Conservation (phyloP, 2,329 filamentous ascomycete genomes). For the Metarhizium rileyi region DNA sequence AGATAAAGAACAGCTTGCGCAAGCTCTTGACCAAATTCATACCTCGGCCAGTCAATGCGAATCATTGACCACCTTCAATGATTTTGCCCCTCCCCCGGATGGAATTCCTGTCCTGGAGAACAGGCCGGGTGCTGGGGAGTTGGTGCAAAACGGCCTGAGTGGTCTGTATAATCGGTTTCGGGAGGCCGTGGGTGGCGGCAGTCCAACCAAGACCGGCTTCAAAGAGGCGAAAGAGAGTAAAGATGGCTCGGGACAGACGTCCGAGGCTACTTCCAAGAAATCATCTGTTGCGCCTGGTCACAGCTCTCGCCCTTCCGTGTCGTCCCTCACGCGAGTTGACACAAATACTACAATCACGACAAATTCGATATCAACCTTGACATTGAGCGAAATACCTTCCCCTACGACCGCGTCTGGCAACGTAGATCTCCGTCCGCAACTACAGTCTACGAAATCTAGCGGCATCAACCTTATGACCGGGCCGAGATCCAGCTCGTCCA, state of each 20-base stretch:
- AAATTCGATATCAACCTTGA: constrained; percentile 19
- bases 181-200: constrained; percentile 67
- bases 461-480: constrained; percentile 37
- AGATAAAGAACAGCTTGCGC: constrained; percentile 66
- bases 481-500: constrained; percentile 31
- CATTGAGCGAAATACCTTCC: constrained; percentile 28
- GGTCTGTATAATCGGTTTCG: constrained; percentile 80
- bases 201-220: constrained; percentile 27
- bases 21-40: constrained; percentile 80
- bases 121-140: constrained; percentile 60
- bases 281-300: constrained; percentile 30
- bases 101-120: constrained; percentile 50
- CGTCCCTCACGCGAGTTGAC: constrained; percentile 32
- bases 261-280: constrained; percentile 30
- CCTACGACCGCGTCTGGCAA: constrained; percentile 21
- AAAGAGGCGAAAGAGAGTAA: constrained; percentile 22
- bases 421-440: constrained; percentile 31
- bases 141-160: constrained; percentile 77
- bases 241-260: constrained; percentile 22
- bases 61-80: constrained; percentile 85
- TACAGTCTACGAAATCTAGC: constrained; percentile 36
- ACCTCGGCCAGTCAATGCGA: constrained; percentile 77
- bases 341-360: constrained; percentile 22
- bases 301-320: constrained; percentile 30
- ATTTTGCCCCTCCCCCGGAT: constrained; percentile 66